Percentiles rank a stretch among this genome's conserved stretches.
Evolutionary conservation across 2,329 filamentous ascomycete genomes (phyloP).

Genomic region (Dactylellina cionopaga): DNA sequence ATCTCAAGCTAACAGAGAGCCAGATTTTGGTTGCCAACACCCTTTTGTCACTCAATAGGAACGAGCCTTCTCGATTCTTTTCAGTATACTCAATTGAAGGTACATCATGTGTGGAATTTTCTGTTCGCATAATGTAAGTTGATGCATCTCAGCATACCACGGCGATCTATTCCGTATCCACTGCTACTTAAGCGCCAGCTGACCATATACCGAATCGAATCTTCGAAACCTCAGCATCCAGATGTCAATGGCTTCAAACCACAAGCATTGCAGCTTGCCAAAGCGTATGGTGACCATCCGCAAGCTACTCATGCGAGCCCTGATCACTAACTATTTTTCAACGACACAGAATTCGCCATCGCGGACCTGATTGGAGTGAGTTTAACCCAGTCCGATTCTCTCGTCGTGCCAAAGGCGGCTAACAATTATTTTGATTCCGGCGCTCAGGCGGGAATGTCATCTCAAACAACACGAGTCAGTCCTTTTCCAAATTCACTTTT

Average conservation of each 20-base stretch:
- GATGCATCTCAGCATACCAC: background rate
- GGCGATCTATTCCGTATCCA: background rate
- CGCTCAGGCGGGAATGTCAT: slow-evolving; percentile 82
- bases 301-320: slow-evolving; percentile 16
- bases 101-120: slow-evolving; percentile 50
- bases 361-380: slow-evolving; percentile 98
- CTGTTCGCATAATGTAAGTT: slow-evolving; percentile 37
- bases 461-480: slow-evolving; percentile 87
- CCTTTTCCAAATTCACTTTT: slow-evolving; percentile 19
- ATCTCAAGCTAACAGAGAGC: too few relatives aligned
- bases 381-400: slow-evolving; percentile 56
- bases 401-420: slow-evolving; percentile 41
- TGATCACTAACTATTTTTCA: slow-evolving; percentile 57
- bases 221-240: slow-evolving; percentile 70
- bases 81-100: too few relatives aligned
- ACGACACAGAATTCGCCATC: slow-evolving; percentile 80
- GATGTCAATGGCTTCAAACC: slow-evolving; percentile 97
- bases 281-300: too few relatives aligned
- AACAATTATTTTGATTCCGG: slow-evolving; percentile 57
- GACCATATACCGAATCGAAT: slow-evolving; percentile 59
- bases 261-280: slow-evolving; percentile 88
- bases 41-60: too few relatives aligned
- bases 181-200: background rate
- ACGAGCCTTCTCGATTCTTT: too few relatives aligned
- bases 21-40: too few relatives aligned